Conservation (phyloP, 2,329 filamentous ascomycete genomes). For the Diaporthe eres region DNA sequence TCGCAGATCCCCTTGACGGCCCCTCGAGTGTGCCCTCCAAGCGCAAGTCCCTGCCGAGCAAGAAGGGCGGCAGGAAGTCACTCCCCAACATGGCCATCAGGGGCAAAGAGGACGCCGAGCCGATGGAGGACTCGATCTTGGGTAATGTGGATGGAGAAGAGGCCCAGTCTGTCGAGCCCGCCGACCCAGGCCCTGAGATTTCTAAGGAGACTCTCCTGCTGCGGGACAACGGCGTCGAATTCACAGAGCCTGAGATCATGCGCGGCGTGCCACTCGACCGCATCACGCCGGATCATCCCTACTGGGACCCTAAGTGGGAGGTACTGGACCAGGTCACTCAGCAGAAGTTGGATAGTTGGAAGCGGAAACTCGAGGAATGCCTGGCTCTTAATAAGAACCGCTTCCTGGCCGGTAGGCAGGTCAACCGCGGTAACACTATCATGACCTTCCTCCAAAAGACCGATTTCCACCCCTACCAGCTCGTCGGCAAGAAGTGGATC, state of each 20-base stretch:
- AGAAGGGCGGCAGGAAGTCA: constrained; percentile 37
- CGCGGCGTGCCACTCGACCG: constrained; percentile 67
- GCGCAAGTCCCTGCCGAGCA: constrained; percentile 38
- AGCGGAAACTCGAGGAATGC: constrained; percentile 59
- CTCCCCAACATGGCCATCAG: constrained; percentile 37
- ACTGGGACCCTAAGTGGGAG: constrained; percentile 70
- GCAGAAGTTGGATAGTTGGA: constrained; percentile 62
- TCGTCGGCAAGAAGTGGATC: constrained; percentile 67
- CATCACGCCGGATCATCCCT: constrained; percentile 64
- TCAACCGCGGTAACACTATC: constrained; percentile 68
- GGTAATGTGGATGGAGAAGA: constrained; percentile 38
- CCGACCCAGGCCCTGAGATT: constrained; percentile 55
- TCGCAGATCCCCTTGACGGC: neutral
- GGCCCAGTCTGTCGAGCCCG: constrained; percentile 33
- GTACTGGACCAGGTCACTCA: constrained; percentile 59
- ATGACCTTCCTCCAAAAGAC: constrained; percentile 65
- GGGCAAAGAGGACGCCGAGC: constrained; percentile 32
- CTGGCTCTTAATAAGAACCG: constrained; percentile 59
- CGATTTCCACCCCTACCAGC: constrained; percentile 70
- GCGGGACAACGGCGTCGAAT: constrained; percentile 63
- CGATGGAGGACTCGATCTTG: constrained; percentile 28
- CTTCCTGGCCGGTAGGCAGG: constrained; percentile 68
- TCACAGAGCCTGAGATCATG: constrained; percentile 66
- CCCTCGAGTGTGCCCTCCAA: constrained; percentile 31
- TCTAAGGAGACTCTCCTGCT: constrained; percentile 61